Percentiles rank a stretch among this genome's conserved stretches.
Conservation (phyloP, 441 rosid species). For the Pelargonium myrrhifolium region DNA sequence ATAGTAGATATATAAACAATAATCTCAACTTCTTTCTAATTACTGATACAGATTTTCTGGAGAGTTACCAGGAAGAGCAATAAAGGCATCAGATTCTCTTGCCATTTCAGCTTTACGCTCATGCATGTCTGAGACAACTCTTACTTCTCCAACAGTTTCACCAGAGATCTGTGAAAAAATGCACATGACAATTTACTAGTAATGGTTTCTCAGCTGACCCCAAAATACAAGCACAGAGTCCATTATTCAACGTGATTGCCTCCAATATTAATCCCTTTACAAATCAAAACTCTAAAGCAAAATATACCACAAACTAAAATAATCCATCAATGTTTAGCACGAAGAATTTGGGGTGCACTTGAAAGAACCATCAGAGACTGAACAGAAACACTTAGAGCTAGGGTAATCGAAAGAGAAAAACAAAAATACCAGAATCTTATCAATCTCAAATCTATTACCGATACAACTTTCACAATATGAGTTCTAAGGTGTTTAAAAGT, state of each 20-base stretch:
- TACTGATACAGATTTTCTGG: neutral
- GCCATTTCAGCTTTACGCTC: constrained; percentile 97
- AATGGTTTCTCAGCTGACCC: neutral
- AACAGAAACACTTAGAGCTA: neutral
- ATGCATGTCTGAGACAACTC: constrained; percentile 81
- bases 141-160: constrained; percentile 76
- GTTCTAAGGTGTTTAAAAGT: too few species aligned
- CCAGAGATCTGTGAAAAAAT: constrained; percentile 67
- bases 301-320: too few species aligned
- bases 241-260: neutral
- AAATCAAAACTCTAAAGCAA: too few species aligned
- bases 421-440: neutral
- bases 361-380: neutral
- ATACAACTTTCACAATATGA: too few species aligned
- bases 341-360: neutral
- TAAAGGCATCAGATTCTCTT: constrained; percentile 79
- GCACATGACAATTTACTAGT: neutral
- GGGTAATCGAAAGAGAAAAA: neutral
- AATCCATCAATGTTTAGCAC: too few species aligned
- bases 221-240: too few species aligned
- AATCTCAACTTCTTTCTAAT: constrained; percentile 7
- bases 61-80: constrained; percentile 84
- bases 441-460: neutral
- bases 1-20: neutral
- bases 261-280: neutral